Base-by-base conservation (phyloP, 2,329 filamentous ascomycete genomes). In the Ophiostoma novo-ulmi region DNA sequence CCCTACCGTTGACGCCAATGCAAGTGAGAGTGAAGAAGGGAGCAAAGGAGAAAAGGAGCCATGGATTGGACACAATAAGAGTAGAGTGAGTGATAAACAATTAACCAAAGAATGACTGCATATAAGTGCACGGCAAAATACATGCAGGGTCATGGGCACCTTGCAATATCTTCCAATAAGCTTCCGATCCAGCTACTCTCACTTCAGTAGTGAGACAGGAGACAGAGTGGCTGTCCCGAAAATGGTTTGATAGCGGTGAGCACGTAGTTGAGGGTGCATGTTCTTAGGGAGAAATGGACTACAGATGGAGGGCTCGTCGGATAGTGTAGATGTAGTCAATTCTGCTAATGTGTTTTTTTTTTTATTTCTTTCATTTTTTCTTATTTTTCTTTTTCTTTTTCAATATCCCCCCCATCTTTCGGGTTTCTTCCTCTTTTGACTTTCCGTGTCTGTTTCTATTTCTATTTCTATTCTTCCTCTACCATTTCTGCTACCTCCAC, bases 111-210 rank as follows among this genome's bases (percentile, higher is more conserved):
- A 26, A 4, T 58, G 22, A 58, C n/a, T 58, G 22, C 52, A 26
- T 58, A 58, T 31, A 31, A 14, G 17, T 26, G 22, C 22, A 22
- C 22, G 6, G n/a, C 52, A 48, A 48, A 48, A 48, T 48, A 48
- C 44, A 58, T 58, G 52, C 52, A 58, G 52, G 52, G 52, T 58
- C 52, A 58, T 26, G 52, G 52, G 44, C 44, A 48, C n/a, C 17
- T 48, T 7, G 17, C 44, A 7, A 17, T 22, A 26, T 58, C 52
- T 58, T 58, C 52, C 52, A 58, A 58, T 58, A 26, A 58, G 52
- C n/a, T 13, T 22, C 52, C n/a, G 52, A 26, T 58, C 52, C 52
- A 58, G 52, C 52, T 22, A 26, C 52, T 58, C 17, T 10, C 22
- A 22, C 52, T 13, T 22, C 13, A 10, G n/a, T 58, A 22, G 22